These are phyloP conservation scores for Fusarium siculi DNA, from an alignment of 2,329 filamentous ascomycete species.

Conservation along the genomic window DNA sequence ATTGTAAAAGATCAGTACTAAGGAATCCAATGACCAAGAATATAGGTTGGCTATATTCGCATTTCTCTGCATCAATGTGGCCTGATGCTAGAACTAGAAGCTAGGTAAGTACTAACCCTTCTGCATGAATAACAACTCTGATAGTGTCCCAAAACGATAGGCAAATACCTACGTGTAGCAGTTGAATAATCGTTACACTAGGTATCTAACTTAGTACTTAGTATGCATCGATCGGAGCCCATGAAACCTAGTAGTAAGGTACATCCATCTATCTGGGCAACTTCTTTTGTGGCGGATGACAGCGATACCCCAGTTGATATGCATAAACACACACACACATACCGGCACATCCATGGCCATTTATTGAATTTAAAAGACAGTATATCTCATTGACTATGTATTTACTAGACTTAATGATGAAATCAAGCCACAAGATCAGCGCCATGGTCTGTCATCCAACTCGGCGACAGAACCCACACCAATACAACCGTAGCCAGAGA, in stretches of 20 bases:
- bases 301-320: not conserved
- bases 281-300: not conserved
- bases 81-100: not conserved
- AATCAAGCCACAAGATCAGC: not conserved
- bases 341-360: not conserved
- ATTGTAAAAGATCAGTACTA: not conserved
- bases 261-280: not conserved
- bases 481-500: constrained; percentile 7
- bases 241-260: not conserved
- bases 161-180: not conserved
- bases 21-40: not conserved
- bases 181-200: not conserved
- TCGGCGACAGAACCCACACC: not conserved
- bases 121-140: not conserved
- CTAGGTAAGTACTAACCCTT: not conserved
- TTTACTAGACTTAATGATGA: not conserved
- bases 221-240: not conserved
- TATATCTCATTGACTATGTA: not conserved
- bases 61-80: not conserved
- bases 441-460: not conserved
- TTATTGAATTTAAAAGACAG: not conserved
- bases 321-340: not conserved
- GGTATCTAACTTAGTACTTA: not conserved
- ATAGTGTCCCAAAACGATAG: not conserved
- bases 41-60: not conserved